A percentile compares a stretch with the other conserved stretches of the same genome.
Evolutionary conservation across 352 stramenopile species (phyloP).

Genomic region (Hyaloperonospora brassicae): DNA sequence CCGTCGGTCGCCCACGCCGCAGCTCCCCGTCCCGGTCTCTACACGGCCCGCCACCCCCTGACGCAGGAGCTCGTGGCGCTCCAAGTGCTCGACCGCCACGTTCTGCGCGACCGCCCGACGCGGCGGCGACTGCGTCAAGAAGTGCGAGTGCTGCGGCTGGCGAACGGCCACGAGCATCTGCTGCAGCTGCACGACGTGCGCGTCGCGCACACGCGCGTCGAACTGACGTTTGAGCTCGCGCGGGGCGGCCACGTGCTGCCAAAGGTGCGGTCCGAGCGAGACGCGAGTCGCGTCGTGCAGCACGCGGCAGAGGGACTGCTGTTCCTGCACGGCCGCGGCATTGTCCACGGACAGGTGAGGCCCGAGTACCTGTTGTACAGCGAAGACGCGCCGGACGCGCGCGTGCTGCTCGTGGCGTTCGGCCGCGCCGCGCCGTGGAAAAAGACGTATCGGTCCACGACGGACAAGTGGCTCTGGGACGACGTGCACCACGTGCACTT

Average conservation of each 20-base stretch:
- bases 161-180: constrained; percentile 47
- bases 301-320: constrained; percentile 37
- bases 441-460: constrained; percentile 12
- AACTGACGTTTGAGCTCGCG: constrained; percentile 73
- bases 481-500: constrained; percentile 52
- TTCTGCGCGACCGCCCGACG: constrained; percentile 35
- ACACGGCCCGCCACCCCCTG: constrained; percentile 41
- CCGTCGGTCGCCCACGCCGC: background rate
- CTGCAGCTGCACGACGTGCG: constrained; percentile 62
- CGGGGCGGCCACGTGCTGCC: constrained; percentile 52
- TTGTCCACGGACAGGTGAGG: constrained; percentile 61
- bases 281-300: constrained; percentile 46
- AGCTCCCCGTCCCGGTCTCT: constrained; percentile 37
- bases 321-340: constrained; percentile 44
- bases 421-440: constrained; percentile 48
- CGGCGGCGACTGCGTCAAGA: constrained; percentile 64
- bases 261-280: constrained; percentile 41
- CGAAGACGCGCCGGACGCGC: constrained; percentile 51
- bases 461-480: constrained; percentile 41
- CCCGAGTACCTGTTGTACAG: constrained; percentile 72
- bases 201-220: constrained; percentile 34
- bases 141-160: constrained; percentile 45
- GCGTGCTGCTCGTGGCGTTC: constrained; percentile 59
- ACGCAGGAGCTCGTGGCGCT: constrained; percentile 66
- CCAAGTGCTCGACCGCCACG: constrained; percentile 53